Conservation (phyloP, 345 rosid genomes). For the Limnanthes douglasii region DNA sequence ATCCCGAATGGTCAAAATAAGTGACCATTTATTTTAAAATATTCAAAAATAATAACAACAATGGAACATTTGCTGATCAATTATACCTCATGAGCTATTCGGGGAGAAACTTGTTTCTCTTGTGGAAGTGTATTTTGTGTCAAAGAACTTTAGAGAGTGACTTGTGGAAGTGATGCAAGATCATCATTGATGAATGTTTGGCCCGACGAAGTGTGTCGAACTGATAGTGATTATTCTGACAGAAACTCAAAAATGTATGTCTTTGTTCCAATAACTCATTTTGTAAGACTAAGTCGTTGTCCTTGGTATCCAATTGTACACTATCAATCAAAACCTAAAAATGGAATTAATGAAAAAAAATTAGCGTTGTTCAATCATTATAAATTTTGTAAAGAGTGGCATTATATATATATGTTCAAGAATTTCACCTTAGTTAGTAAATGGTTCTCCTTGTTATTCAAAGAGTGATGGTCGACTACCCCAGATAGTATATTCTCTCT, state of each 20-base stretch:
- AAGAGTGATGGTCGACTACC: slow-evolving; percentile 12
- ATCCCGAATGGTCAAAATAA: too few relatives aligned
- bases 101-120: too few relatives aligned
- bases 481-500: slow-evolving; percentile 13
- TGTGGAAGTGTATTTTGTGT: too few relatives aligned
- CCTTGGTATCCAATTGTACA: slow-evolving; percentile 27
- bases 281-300: slow-evolving; percentile 23
- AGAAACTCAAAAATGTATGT: slow-evolving; percentile 35
- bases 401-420: too few relatives aligned
- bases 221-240: slow-evolving; percentile 34
- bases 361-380: neutral
- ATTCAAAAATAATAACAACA: too few relatives aligned
- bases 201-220: slow-evolving; percentile 58
- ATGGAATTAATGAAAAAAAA: neutral
- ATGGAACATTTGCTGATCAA: too few relatives aligned
- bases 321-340: slow-evolving; percentile 28
- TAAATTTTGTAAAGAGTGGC: too few relatives aligned
- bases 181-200: slow-evolving; percentile 71
- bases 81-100: too few relatives aligned
- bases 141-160: too few relatives aligned
- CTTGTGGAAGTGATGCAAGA: slow-evolving; percentile 37
- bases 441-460: slow-evolving; percentile 29
- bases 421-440: slow-evolving; percentile 32
- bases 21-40: too few relatives aligned
- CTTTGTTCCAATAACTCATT: slow-evolving; percentile 34